Evolutionary conservation across 441 rosid species (phyloP), one percentile per base, ranked within the genome.

Genomic region (Oxalis stricta): DNA sequence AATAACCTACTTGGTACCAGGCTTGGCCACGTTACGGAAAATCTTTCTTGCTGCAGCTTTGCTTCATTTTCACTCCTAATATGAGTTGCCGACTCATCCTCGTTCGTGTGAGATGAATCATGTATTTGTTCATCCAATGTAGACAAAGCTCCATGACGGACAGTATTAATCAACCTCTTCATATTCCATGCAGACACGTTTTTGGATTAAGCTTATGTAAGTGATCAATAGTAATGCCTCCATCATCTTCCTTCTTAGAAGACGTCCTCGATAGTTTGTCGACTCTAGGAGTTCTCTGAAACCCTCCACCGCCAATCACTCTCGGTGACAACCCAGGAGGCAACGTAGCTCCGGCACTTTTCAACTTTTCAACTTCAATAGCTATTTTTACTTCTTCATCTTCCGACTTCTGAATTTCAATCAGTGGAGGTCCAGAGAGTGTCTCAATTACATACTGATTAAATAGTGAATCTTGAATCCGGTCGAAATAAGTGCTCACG

Each of bases 161-260:
- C 56, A 0, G 71, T 71, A 52, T 71, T 71, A 36, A 73, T 73
- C 44, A 76, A 48, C 58, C 79, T 64, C 58, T 73, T 71, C 84
- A 76, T 79, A 31, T 63, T 76, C 84, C 88, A 76, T 46, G 88
- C 88, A 0, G 88, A 76, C 3, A 79, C 73, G 29, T 79, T 76
- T 52, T 63, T 63, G 56, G 59, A 19, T 73, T 79, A 65, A 73
- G 62, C 44, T 73, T 65, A 48, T 71, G 77, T 58, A 76, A 64
- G 63, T 65, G 72, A 48, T 72, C 73, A 12, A 79, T 67, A 10
- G 73, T 66, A 46, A 73, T 73, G 26, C 79, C 71, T 14, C 48
- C 67, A 0, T 44, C 58, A 3, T 45, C 70, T 28, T 50, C 58
- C 48, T 56, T 69, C 52, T 37, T 62, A 12, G 78, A 71, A 18